Conservation (phyloP, 306 rosid species). For the Begonia fuchsioides region DNA sequence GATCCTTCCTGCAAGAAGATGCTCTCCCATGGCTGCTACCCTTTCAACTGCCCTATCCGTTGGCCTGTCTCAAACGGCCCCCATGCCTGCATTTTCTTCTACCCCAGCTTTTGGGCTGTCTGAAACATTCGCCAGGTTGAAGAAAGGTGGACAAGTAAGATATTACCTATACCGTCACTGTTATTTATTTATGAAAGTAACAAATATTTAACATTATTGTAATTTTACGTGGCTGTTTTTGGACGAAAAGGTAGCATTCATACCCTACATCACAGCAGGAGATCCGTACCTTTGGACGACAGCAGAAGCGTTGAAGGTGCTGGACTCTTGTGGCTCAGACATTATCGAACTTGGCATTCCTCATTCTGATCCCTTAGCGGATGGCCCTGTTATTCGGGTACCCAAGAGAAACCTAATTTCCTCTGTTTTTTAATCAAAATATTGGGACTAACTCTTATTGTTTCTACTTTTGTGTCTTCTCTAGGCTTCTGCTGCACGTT, state of each 20-base stretch:
- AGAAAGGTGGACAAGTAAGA: conserved; percentile 47
- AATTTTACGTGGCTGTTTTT: too few species aligned
- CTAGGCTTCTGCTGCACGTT: conserved; percentile 91
- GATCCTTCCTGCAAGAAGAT: conserved; percentile 20
- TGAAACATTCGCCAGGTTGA: conserved; percentile 55
- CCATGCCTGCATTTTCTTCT: too few species aligned
- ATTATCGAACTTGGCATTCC: conserved; percentile 90
- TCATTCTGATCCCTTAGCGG: conserved; percentile 90
- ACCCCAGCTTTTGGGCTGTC: conserved; percentile 43
- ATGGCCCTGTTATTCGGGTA: conserved; percentile 99
- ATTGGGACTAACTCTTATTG: not conserved
- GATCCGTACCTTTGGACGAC: conserved; percentile 93
- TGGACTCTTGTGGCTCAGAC: conserved; percentile 75
- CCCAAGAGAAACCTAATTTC: not conserved
- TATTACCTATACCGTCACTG: conserved; percentile 7
- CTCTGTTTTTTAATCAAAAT: not conserved
- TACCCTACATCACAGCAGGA: conserved; percentile 84
- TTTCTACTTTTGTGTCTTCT: conserved; percentile 15
- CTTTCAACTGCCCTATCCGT: conserved; percentile 25
- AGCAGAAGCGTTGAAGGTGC: conserved; percentile 79
- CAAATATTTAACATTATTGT: too few species aligned
- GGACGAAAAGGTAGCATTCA: conserved; percentile 55
- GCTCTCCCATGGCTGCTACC: conserved; percentile 47
- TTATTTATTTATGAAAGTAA: too few species aligned
- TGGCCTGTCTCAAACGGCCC: conserved; percentile 64